Evolutionary conservation across 1,284 basidiomycete genomes (phyloP), one percentile per base, ranked within the genome.

Genomic region (Boletus austroedulis): DNA sequence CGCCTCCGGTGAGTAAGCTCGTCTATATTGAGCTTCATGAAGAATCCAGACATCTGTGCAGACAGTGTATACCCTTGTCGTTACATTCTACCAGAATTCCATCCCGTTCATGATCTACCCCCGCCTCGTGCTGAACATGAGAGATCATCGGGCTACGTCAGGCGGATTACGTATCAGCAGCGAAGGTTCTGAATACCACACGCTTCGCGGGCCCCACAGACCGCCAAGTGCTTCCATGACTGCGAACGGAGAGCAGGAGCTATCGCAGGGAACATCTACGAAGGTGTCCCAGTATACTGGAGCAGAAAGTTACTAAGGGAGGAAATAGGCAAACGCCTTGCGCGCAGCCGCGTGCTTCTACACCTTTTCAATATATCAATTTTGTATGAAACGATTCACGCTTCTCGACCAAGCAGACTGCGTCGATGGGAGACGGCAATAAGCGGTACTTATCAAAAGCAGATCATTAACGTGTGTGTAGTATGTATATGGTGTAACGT

Each of bases 31-130:
- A n/a, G 7, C 26, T 43, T 2, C 38, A n/a, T 3, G 24, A 23
- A 26, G 15, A 24, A 48, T 17, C 21, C 11, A 5, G 15, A 41
- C 17, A 4, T 19, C 3, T 11, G 4, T 34, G 24, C 28, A 60
- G 59, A 5, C 28, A 4, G 7, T 23, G 9, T 60, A 54, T 45
- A n/a, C n/a, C n/a, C n/a, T 0, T 2, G 14, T 9, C 29, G 49
- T 6, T 17, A 5, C 1, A 1, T 23, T 44, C 3, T 49, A 48
- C 47, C 23, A 14, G 9, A 4, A 28, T 14, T 49, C 34, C 7
- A 11, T 58, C 5, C 60, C 60, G 5, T 53, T 32, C n/a, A 19
- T 61, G 26, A 59, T 61, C 12, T 62, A 53, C 28, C 32, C 47
- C 2, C 60, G 60, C 28, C 28, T 59, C 4, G 55, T 58, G 23